These are phyloP conservation scores for Trametes hirsuta DNA, from an alignment of 1,284 basidiomycete genomes.

Conservation along the genomic window DNA sequence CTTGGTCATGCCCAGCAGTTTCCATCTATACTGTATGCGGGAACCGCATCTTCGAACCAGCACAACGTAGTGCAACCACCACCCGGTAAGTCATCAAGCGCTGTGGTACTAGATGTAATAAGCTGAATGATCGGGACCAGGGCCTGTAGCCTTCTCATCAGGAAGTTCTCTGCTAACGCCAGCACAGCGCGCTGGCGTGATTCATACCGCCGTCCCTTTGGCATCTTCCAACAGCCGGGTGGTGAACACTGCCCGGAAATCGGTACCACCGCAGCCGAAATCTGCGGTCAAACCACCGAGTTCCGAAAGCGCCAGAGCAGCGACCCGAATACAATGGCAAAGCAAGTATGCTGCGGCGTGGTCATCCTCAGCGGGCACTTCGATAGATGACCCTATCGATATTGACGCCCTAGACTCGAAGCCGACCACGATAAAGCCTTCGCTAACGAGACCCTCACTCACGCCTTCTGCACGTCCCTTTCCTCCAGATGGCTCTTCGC, in stretches of 20 bases:
- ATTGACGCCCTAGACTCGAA: background rate
- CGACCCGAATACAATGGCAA: background rate
- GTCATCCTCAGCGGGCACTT: background rate
- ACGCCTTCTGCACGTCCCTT: background rate
- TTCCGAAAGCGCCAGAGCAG: background rate
- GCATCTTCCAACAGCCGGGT: slow-evolving; percentile 9
- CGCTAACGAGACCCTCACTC: background rate
- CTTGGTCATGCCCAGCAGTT: background rate
- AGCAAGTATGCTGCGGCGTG: background rate
- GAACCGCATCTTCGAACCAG: background rate
- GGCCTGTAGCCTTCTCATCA: slow-evolving; percentile 1
- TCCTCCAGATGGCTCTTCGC: background rate
- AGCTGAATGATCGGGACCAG: background rate
- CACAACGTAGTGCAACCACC: background rate
- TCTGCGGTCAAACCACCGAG: background rate
- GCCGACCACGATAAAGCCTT: background rate
- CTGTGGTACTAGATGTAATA: no score
- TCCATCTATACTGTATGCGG: background rate
- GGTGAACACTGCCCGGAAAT: background rate
- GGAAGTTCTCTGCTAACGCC: slow-evolving; percentile 3
- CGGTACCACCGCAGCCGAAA: background rate
- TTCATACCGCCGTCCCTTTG: slow-evolving; percentile 2
- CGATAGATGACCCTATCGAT: slow-evolving; percentile 7
- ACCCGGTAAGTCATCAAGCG: background rate
- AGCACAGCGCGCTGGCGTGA: background rate